These are phyloP conservation scores for Fusarium sacchari DNA, from an alignment of 2,329 filamentous ascomycete species.

Conservation along the genomic window DNA sequence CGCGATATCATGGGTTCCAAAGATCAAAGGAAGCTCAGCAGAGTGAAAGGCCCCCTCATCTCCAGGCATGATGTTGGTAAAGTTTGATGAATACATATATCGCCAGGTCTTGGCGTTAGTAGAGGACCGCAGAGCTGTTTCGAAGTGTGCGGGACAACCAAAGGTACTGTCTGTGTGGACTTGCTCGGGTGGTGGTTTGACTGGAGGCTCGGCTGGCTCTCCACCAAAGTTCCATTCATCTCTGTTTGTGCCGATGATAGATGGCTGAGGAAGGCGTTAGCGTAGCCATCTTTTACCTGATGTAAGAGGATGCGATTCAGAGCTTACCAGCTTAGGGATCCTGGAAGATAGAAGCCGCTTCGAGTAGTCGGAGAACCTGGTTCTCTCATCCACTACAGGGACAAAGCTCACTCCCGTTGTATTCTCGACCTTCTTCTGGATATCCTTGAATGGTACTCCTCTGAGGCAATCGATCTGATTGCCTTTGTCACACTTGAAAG, in stretches of 20 bases:
- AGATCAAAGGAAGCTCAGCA: slow-evolving; percentile 3
- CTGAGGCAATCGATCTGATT: neutral
- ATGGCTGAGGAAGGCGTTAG: neutral
- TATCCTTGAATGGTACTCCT: neutral
- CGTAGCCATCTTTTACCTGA: fast-evolving
- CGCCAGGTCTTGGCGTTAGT: neutral
- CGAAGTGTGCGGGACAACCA: slow-evolving; percentile 1
- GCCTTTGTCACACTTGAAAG: neutral
- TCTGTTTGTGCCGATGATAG: neutral
- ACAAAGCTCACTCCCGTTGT: neutral
- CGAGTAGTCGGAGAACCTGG: neutral
- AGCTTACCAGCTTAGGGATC: neutral
- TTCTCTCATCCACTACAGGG: slow-evolving; percentile 1
- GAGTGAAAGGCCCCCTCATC: neutral
- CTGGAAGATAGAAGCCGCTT: neutral
- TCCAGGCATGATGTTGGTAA: slow-evolving; percentile 13
- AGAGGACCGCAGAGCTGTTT: neutral
- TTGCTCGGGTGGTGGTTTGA: neutral
- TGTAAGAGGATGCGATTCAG: no score
- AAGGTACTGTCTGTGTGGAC: neutral
- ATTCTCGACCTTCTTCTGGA: neutral
- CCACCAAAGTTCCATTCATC: neutral
- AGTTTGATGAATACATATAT: slow-evolving; percentile 16
- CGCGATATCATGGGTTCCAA: slow-evolving; percentile 2
- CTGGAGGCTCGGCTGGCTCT: neutral